Evolutionary conservation across 331 rosid genomes (phyloP), one percentile per base, ranked within the genome.

Genomic region (Malus hybrid): DNA sequence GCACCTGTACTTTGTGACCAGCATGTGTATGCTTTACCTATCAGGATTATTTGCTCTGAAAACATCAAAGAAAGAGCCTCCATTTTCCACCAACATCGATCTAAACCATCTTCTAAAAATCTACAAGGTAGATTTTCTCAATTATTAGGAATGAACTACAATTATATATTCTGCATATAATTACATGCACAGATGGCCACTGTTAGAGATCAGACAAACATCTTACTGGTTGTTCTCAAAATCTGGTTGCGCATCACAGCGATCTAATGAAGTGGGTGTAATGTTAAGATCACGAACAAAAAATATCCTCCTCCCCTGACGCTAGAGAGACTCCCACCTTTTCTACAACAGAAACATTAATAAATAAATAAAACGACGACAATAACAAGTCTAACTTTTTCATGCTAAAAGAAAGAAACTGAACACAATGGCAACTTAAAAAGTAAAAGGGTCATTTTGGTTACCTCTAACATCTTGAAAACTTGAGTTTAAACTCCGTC

Each of bases 231-330:
- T 87, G 46, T 85, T 90, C 76, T 89, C 97, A 77, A 95, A 95
- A 67, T 90, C 99, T 76, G 98, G 93, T 78, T 90, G 96, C 27
- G 97, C 97, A 42, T 92, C 98, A 74, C 97, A 89, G 50, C 89
- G 86, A 82, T 92, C 99, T 70, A 92, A 74, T 59, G 86, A 86
- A 76, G 86, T 90, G 69, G 98, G 99, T 48, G 99, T 97, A 82
- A 95, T 92, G 73, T 95, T 95, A 64, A 95, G 96, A 86, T 92
- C 99, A 70, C 99, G 98, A 86, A 92, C 96, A 52, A 90, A 90
- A 81, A 89, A 36, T 78, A 95, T 70, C 82, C 90, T 90, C 83
- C 93, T 88, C 80, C 90, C 93, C 56, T 69, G 76, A 80, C 13
- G 44, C 87, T 88, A 84, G 78, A 92, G 91, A 77, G 75, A 83